Percentiles rank a stretch among this genome's conserved stretches.
Evolutionary conservation across 2,329 filamentous ascomycete species (phyloP).

Genomic region (Penicillium sp.): DNA sequence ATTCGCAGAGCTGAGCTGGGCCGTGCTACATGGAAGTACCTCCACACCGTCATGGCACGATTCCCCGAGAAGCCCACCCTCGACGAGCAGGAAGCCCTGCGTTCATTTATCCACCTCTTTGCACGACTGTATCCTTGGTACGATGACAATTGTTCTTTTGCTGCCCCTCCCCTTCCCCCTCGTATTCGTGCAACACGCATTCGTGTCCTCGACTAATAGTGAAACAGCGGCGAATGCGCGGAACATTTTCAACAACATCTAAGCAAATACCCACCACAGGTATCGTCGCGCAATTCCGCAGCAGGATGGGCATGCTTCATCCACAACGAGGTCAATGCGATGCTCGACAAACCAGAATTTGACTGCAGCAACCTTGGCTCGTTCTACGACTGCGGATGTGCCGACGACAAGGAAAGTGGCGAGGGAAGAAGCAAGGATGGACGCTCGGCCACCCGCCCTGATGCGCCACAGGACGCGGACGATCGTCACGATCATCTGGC

Average conservation of each 20-base stretch:
- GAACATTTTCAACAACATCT: conserved; percentile 59
- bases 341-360: conserved; percentile 57
- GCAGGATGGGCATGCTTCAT: conserved; percentile 64
- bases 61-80: conserved; percentile 60
- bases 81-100: conserved; percentile 57
- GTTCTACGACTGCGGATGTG: conserved; percentile 64
- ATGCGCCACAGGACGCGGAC: conserved; percentile 2
- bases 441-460: conserved; percentile 8
- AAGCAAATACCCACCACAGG: conserved; percentile 60
- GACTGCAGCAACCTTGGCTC: conserved; percentile 62
- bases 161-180: not conserved
- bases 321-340: conserved; percentile 62
- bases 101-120: conserved; percentile 60
- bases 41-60: conserved; percentile 63
- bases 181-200: not conserved
- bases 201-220: conserved; percentile 15
- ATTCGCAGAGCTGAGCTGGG: conserved; percentile 56
- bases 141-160: not conserved
- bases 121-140: conserved; percentile 62
- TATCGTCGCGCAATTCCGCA: conserved; percentile 57
- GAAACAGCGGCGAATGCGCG: conserved; percentile 58
- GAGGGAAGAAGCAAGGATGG: conserved; percentile 9
- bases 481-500: conserved; percentile 20
- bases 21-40: conserved; percentile 61
- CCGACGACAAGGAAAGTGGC: conserved; percentile 46